Evolutionary conservation across 495 filamentous ascomycete genomes (phyloP).

Genomic region (Trichoderma erinaceum): DNA sequence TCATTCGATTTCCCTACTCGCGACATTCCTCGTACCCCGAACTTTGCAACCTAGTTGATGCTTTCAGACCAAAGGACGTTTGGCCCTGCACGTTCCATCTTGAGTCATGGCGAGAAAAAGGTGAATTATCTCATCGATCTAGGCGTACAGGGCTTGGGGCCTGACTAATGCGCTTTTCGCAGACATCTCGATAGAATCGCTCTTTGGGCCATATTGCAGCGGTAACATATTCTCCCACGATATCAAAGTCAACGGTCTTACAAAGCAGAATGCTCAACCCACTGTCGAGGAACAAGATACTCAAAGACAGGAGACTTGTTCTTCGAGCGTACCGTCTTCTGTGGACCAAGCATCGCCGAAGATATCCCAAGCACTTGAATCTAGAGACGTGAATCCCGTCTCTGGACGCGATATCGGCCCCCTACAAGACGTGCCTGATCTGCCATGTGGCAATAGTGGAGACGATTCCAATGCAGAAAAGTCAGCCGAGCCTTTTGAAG

Average conservation of each 20-base stretch:
- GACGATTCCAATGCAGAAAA: not conserved
- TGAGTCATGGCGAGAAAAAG: constrained; percentile 50
- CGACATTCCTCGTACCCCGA: constrained; percentile 84
- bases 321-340: not conserved
- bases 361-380: not conserved
- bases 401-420: not conserved
- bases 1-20: constrained; percentile 72
- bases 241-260: not conserved
- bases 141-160: not conserved
- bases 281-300: not conserved
- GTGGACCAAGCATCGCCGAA: not conserved
- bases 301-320: not conserved
- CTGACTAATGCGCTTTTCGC: not conserved
- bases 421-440: not conserved
- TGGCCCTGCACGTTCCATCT: constrained; percentile 77
- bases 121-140: constrained; percentile 26
- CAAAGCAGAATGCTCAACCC: not conserved
- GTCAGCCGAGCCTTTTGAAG: not conserved
- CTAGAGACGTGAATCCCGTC: not conserved
- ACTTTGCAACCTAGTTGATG: constrained; percentile 60
- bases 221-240: constrained; percentile 48
- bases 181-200: constrained; percentile 33
- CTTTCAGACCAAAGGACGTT: constrained; percentile 69
- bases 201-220: constrained; percentile 55
- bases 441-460: not conserved